A percentile compares a stretch with the other conserved stretches of the same genome.
These are phyloP conservation scores for Rhipidocladum racemiflorum DNA, from an alignment of 176 grass and related monocot genomes.

Conservation along the genomic window DNA sequence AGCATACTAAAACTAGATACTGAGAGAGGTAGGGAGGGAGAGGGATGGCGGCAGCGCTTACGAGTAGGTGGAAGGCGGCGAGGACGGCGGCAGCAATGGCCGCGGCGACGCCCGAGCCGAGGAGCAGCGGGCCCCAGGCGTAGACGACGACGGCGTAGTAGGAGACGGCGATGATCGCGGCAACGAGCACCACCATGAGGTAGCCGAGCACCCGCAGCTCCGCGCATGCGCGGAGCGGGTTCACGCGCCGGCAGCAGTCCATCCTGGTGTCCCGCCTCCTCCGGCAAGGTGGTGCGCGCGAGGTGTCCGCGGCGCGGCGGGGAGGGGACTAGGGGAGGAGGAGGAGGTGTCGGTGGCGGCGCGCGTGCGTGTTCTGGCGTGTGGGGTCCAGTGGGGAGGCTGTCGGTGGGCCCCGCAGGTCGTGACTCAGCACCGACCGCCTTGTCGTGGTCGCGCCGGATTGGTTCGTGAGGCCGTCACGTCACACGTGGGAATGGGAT, in stretches of 20 bases:
- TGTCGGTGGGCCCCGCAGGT: neutral
- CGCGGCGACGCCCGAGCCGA: conserved; percentile 6
- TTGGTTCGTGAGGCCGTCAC: no score
- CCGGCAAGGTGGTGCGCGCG: neutral
- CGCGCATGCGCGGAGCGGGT: conserved; percentile 65
- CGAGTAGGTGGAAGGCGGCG: conserved; percentile 65
- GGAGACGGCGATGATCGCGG: conserved; percentile 52
- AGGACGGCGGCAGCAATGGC: conserved; percentile 42
- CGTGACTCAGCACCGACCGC: neutral
- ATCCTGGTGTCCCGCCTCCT: conserved; percentile 19
- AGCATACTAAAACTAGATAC: neutral
- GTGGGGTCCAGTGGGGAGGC: neutral
- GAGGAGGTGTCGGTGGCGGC: conserved; percentile 14
- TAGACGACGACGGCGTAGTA: conserved; percentile 83
- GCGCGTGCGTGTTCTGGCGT: neutral
- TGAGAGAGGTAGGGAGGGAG: neutral
- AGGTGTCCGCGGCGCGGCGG: neutral
- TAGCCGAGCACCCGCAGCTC: conserved; percentile 60
- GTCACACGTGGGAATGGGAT: no score
- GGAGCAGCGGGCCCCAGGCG: conserved; percentile 65
- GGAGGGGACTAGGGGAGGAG: neutral
- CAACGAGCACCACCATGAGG: conserved; percentile 64
- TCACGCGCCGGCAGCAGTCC: conserved; percentile 54
- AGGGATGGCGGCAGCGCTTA: conserved; percentile 1
- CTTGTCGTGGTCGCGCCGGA: neutral